Conservation (phyloP, 345 rosid species). For the Linum usitatissimum region DNA sequence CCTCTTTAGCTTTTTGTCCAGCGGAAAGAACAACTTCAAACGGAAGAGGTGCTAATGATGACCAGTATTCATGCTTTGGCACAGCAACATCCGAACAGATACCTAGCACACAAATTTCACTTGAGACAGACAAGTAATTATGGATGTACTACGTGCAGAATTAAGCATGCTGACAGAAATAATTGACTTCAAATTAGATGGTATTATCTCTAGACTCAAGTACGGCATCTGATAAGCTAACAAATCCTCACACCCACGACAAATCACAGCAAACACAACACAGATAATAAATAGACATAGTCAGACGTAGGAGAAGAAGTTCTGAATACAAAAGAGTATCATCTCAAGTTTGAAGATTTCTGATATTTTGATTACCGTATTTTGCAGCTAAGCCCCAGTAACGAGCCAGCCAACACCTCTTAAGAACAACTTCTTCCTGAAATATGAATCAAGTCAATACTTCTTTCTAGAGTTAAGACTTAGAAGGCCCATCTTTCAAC, state of each 20-base stretch:
- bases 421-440: conserved; percentile 17
- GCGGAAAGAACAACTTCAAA: conserved; percentile 10
- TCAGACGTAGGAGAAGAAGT: not conserved
- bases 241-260: too few relatives aligned
- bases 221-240: too few relatives aligned
- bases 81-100: conserved; percentile 7
- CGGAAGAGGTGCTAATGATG: conserved; percentile 10
- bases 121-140: too few relatives aligned
- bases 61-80: conserved; percentile 9
- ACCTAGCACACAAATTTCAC: not conserved
- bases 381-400: conserved; percentile 11
- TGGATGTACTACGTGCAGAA: too few relatives aligned
- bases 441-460: conserved; percentile 12
- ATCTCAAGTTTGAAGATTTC: not conserved
- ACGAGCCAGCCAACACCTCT: conserved; percentile 12
- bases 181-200: too few relatives aligned
- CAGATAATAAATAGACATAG: too few relatives aligned
- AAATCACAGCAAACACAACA: too few relatives aligned
- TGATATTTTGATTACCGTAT: conserved; percentile 15
- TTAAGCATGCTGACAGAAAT: too few relatives aligned
- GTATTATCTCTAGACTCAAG: too few relatives aligned
- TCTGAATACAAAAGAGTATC: not conserved
- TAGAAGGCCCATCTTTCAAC: not conserved
- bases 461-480: conserved; percentile 6
- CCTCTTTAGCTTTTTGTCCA: conserved; percentile 10